Percentiles rank a stretch among this genome's conserved stretches.
These are phyloP conservation scores for Dendrocalamus latiflorus DNA, from an alignment of 202 grass and related monocot species.

Conservation along the genomic window DNA sequence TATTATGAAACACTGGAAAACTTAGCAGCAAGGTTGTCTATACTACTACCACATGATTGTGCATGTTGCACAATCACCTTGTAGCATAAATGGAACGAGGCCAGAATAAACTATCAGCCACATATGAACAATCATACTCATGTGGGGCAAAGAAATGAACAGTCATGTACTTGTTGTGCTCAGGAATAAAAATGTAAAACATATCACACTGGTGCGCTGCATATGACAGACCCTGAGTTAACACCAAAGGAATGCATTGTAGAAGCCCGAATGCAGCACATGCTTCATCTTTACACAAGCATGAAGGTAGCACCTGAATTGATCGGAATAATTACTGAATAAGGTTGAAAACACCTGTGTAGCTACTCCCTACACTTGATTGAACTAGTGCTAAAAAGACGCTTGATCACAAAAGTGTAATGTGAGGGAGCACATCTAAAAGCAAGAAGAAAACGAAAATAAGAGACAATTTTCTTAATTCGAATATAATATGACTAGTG, in stretches of 20 bases:
- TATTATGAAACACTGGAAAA: neutral
- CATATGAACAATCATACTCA: neutral
- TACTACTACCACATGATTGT: neutral
- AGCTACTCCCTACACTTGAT: neutral
- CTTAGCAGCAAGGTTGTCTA: no score
- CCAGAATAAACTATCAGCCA: neutral
- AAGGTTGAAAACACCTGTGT: neutral
- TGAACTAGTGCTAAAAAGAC: neutral
- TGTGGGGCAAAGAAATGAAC: neutral
- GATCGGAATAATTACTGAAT: neutral
- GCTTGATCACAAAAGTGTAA: neutral
- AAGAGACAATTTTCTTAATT: neutral
- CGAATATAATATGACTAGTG: neutral
- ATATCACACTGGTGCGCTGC: neutral
- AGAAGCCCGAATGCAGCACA: neutral
- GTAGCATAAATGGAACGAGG: neutral
- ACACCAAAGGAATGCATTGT: neutral
- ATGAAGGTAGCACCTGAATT: neutral
- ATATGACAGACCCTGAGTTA: neutral
- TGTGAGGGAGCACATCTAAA: neutral
- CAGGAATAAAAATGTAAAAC: neutral
- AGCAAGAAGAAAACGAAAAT: neutral
- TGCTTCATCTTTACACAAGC: neutral
- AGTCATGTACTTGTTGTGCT: neutral
- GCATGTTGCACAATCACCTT: neutral